phyloP scores from a whole-genome alignment of 805 yeast genomes.

The Nakazawaea laoshanensis region DNA sequence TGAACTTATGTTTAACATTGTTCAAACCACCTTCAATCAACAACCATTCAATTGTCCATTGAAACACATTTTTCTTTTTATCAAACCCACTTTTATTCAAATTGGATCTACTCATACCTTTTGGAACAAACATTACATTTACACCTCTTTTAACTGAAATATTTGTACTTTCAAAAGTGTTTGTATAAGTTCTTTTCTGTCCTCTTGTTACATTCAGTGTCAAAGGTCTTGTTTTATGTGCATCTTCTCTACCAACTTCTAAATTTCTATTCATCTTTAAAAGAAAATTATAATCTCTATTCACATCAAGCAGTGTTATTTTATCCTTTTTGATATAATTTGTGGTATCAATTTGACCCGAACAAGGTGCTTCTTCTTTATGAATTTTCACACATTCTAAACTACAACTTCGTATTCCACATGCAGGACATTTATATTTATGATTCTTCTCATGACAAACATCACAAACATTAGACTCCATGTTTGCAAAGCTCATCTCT shows the following conservation, averaged over 20 bases:
- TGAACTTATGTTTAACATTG: constrained; percentile 12
- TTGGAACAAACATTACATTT: constrained; percentile 50
- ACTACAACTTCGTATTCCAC: constrained; percentile 60
- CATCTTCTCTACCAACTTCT: constrained; percentile 48
- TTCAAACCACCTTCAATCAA: constrained; percentile 23
- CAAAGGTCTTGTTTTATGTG: constrained; percentile 14
- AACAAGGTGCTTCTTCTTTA: constrained; percentile 52
- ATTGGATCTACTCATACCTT: constrained; percentile 63
- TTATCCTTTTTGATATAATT: constrained; percentile 42
- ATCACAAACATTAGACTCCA: constrained; percentile 23
- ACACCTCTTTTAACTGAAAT: constrained; percentile 54
- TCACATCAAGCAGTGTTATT: constrained; percentile 43
- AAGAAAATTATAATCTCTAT: constrained; percentile 79
- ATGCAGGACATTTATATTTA: constrained; percentile 79
- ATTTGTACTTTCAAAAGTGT: constrained; percentile 9
- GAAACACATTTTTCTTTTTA: constrained; percentile 46
- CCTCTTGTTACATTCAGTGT: constrained; percentile 8
- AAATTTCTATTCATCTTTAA: constrained; percentile 50
- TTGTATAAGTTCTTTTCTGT: constrained; percentile 9
- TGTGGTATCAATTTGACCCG: constrained; percentile 58
- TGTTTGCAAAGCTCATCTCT: not conserved
- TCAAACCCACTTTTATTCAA: constrained; percentile 68
- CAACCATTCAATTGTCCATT: constrained; percentile 79
- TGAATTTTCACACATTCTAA: constrained; percentile 65
- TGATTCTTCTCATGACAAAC: constrained; percentile 33